phyloP scores from a whole-genome alignment of 2,329 filamentous ascomycete genomes.

The Fusarium austroafricanum region DNA sequence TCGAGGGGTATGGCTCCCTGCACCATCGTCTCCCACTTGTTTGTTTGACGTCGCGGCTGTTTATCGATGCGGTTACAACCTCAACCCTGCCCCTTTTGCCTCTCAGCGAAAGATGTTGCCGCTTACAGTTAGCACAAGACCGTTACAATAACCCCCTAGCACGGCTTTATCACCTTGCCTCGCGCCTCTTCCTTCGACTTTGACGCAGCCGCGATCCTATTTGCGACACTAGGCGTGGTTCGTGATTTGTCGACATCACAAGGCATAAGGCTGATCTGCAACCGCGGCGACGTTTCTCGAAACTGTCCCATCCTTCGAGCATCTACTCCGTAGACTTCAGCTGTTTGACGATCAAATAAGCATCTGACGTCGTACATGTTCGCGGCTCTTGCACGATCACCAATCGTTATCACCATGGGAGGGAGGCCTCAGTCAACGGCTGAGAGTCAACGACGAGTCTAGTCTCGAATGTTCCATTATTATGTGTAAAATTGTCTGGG shows the following conservation, averaged over 20 bases:
- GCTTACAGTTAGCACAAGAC: constrained; percentile 36
- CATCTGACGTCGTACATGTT: constrained; percentile 32
- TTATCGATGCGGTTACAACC: constrained; percentile 8
- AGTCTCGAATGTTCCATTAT: constrained; percentile 41
- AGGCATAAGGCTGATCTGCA: constrained; percentile 41
- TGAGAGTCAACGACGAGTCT: neutral
- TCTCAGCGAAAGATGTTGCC: constrained; percentile 37
- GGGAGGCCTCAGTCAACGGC: constrained; percentile 41
- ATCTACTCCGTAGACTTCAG: constrained; percentile 20
- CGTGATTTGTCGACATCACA: constrained; percentile 31
- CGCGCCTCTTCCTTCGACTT: constrained; percentile 24
- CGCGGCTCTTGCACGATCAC: constrained; percentile 2
- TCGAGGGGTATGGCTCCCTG: constrained; percentile 8
- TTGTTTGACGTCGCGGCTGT: constrained; percentile 35
- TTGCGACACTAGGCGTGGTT: constrained; percentile 31
- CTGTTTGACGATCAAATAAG: constrained; percentile 29
- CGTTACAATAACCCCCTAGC: constrained; percentile 1
- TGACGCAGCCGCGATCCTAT: constrained; percentile 27
- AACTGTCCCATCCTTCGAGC: constrained; percentile 30
- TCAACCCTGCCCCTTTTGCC: constrained; percentile 4
- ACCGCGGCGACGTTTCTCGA: constrained; percentile 21
- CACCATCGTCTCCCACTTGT: constrained; percentile 6
- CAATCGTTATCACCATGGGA: constrained; percentile 11
- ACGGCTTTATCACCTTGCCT: constrained; percentile 22
- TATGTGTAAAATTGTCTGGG: constrained; percentile 38